Evolutionary conservation across 1,284 basidiomycete genomes (phyloP), one percentile per base, ranked within the genome.

Genomic region (Rhodofomes roseus): DNA sequence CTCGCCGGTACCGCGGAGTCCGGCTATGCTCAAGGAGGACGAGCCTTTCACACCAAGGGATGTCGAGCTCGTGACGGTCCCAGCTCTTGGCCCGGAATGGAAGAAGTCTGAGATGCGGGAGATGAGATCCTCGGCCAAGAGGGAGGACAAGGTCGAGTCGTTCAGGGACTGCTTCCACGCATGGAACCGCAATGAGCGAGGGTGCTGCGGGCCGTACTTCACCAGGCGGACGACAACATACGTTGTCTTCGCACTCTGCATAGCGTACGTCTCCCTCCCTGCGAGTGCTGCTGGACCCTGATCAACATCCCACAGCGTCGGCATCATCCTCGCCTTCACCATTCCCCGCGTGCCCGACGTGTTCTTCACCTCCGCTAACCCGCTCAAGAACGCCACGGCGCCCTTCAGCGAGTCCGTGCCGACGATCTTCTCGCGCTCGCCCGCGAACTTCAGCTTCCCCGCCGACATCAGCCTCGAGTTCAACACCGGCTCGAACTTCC

Each of bases 31-130:
- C 57, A 71, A 63, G 77, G 66, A 67, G 44, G 77, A 83, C 54
- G 77, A 78, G 50, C 68, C 69, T 5, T 63, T 67, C 54, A 56
- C 71, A 41, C 59, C 66, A 16, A 76, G 76, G 14, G 80, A 81
- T 6, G 88, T 93, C 18, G 93, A 95, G 72, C 81, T 94, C 71
- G 87, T 95, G 41, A 95, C 93, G 0, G 91, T 95, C 0, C 93
- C 93, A 4, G 90, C 90, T 3, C 79, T 96, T 1, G 93, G 93
- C 16, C 77, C 93, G 0, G 93, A 96, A 73, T 96, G 93, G 93
- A 81, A 82, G 44, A 86, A 86, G 60, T 78, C 81, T 31, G 93
- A 96, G 72, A 74, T 95, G 70, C 81, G 80, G 52, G 81, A 82
- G 23, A 87, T 92, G 83, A 90, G 88, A 1, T 87, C 86, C 67